These are phyloP conservation scores for Boletus rubescentipes DNA, from an alignment of 768 basidiomycete species.

Conservation along the genomic window DNA sequence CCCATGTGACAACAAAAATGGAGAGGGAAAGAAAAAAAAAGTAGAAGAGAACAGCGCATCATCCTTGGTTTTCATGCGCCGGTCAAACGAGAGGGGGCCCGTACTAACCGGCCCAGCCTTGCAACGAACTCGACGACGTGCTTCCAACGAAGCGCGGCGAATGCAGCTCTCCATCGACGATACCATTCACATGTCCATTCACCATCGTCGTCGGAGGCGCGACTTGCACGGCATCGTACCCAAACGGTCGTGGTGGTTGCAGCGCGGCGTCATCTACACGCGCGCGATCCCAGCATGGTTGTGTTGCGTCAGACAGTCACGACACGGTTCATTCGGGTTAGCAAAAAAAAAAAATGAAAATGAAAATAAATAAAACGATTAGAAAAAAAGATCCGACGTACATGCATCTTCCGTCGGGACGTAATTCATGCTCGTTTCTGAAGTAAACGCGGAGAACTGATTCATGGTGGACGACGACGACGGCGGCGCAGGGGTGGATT, in stretches of 20 bases:
- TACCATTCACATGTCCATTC: neutral
- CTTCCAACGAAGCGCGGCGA: conserved; percentile 15
- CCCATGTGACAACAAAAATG: neutral
- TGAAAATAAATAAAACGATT: neutral
- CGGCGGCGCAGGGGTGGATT: conserved; percentile 14
- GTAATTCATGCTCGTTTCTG: conserved; percentile 18
- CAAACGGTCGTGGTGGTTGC: conserved; percentile 9
- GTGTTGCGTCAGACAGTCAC: neutral
- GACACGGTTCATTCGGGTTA: conserved; percentile 1
- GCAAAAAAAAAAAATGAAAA: neutral
- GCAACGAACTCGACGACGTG: conserved; percentile 28
- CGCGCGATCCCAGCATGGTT: neutral
- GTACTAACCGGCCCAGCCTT: conserved; percentile 29
- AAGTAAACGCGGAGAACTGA: conserved; percentile 21
- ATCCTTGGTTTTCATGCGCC: neutral
- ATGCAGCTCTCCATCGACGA: conserved; percentile 4
- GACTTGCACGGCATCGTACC: conserved; percentile 13
- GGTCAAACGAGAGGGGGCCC: neutral
- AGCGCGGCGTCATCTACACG: conserved; percentile 8
- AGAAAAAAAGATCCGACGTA: conserved; percentile 22
- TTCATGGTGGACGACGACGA: neutral
- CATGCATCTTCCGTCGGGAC: conserved; percentile 23
- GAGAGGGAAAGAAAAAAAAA: neutral
- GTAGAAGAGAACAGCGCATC: neutral
- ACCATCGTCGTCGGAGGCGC: conserved; percentile 3